Conservation (phyloP, 2,329 filamentous ascomycete genomes). For the Xylariaceae sp. region DNA sequence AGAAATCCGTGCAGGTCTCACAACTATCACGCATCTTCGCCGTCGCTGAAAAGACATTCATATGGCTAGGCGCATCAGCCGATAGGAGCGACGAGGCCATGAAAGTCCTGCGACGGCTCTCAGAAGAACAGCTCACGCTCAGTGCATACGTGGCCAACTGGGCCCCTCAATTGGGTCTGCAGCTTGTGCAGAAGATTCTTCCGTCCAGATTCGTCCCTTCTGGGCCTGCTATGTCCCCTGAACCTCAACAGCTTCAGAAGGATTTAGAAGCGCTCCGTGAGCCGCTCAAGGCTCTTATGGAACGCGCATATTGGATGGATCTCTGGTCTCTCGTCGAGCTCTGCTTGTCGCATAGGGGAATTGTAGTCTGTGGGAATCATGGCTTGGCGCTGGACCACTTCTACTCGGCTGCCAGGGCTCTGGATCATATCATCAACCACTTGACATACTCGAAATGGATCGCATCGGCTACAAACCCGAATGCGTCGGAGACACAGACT, state of each 20-base stretch:
- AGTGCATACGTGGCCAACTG: slow-evolving; percentile 18
- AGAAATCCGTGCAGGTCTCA: slow-evolving; percentile 23
- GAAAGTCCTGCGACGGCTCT: slow-evolving; percentile 19
- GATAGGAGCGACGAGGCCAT: slow-evolving; percentile 24
- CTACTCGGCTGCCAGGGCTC: slow-evolving; percentile 17
- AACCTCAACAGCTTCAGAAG: slow-evolving; percentile 13
- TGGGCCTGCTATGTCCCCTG: slow-evolving; percentile 1
- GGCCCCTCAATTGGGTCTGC: slow-evolving; percentile 16
- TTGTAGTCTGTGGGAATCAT: slow-evolving; percentile 20
- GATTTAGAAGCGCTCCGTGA: slow-evolving; percentile 19
- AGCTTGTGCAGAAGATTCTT: slow-evolving; percentile 17
- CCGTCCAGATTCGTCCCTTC: slow-evolving; percentile 4
- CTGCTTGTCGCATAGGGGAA: slow-evolving; percentile 15
- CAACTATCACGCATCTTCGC: slow-evolving; percentile 20
- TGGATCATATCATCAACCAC: slow-evolving; percentile 25
- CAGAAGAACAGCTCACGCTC: slow-evolving; percentile 20
- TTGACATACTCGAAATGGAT: slow-evolving; percentile 24
- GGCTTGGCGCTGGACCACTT: slow-evolving; percentile 21
- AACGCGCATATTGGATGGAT: slow-evolving; percentile 23
- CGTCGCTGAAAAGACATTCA: slow-evolving; percentile 16
- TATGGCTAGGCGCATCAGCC: slow-evolving; percentile 20
- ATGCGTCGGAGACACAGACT: neutral
- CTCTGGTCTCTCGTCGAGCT: slow-evolving; percentile 24
- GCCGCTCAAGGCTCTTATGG: slow-evolving; percentile 21
- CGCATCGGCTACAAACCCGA: slow-evolving; percentile 11